Base-by-base conservation (phyloP, 2,329 filamentous ascomycete species). In the Ophiocordyceps camponoti-rufipedis region DNA sequence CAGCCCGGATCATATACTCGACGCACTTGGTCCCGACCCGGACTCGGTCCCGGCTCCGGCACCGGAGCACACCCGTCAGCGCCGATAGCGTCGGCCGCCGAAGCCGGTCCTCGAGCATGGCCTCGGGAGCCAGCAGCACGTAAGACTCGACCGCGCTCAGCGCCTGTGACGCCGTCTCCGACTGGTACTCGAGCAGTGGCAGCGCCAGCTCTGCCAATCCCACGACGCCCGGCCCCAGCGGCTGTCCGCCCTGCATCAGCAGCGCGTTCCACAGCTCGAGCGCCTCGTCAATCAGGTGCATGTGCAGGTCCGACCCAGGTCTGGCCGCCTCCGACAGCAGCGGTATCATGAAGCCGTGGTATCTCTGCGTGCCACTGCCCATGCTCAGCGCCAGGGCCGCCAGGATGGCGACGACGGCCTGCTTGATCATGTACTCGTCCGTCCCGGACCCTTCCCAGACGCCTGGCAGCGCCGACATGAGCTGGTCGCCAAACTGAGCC, bases 351-450 rank as follows among this genome's bases (percentile, higher is more conserved):
- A 88, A 70, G 14, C 71, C 62, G 51, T 95, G 86, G 53, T 93
- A 94, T 16, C 79, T 73, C 49, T 80, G 73, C 5, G 86, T 91
- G 10, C 82, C 74, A 12, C 75, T 71, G 48, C 82, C 85, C 75
- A 96, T 84, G 2, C 88, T 83, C 57, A 79, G 79, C n/a, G 94
- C 84, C 13, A 98, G 70, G 2, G 86, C 81, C 2, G 85, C 73
- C 44, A 96, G 77, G 38, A 96, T 82, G 2, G 83, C 85, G 47
- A 96, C 73, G 45, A 96, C 87, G 1, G 86, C 80, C 62, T 95
- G 88, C 62, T 96, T 96, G 70, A 95, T 83, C 60, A 96, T 76
- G 62, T 87, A 85, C 55, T 91, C 85, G 48, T 94, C 82, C 2
- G 67, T 63, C 1, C 81, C 85, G 3, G 85, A 86, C 44, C 80